These are phyloP conservation scores for Chaetomium cochliodes DNA, from an alignment of 495 filamentous ascomycete genomes.

Conservation along the genomic window DNA sequence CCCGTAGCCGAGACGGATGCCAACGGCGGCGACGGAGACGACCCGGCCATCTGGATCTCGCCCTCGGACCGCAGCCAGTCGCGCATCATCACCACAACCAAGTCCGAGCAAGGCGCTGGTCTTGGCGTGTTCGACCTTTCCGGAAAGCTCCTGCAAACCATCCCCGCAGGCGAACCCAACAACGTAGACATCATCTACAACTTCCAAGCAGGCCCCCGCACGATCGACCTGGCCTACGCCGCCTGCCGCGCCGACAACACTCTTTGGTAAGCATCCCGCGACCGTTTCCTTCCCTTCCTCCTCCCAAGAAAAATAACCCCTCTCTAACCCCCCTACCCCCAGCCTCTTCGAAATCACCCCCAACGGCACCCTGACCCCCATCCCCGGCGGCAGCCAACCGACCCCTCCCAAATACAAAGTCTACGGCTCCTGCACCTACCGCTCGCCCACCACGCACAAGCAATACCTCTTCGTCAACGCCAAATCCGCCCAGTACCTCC, in stretches of 20 bases:
- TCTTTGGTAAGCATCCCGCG: constrained; percentile 2
- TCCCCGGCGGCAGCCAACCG: constrained; percentile 15
- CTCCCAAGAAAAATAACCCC: neutral
- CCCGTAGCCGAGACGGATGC: constrained; percentile 14
- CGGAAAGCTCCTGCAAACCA: constrained; percentile 18
- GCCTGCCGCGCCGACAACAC: constrained; percentile 20
- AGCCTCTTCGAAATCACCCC: constrained; percentile 17
- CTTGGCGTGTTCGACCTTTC: constrained; percentile 18
- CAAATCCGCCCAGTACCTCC: constrained; percentile 15
- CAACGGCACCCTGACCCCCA: constrained; percentile 10
- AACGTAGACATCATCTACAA: constrained; percentile 22
- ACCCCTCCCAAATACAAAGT: neutral
- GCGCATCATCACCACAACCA: constrained; percentile 20
- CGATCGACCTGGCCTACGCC: constrained; percentile 15
- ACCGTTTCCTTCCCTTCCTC: no score
- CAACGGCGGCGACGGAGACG: constrained; percentile 20
- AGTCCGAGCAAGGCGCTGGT: constrained; percentile 15
- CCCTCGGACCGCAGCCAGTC: constrained; percentile 15
- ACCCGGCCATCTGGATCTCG: constrained; percentile 23
- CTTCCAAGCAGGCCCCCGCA: constrained; percentile 8
- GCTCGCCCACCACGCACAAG: constrained; percentile 16
- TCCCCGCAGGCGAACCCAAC: constrained; percentile 16
- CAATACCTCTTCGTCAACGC: constrained; percentile 23
- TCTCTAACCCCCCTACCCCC: neutral
- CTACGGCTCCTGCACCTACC: constrained; percentile 23